phyloP scores from a whole-genome alignment of 192 early-diverging fungal species.

The Podila epicladia region DNA sequence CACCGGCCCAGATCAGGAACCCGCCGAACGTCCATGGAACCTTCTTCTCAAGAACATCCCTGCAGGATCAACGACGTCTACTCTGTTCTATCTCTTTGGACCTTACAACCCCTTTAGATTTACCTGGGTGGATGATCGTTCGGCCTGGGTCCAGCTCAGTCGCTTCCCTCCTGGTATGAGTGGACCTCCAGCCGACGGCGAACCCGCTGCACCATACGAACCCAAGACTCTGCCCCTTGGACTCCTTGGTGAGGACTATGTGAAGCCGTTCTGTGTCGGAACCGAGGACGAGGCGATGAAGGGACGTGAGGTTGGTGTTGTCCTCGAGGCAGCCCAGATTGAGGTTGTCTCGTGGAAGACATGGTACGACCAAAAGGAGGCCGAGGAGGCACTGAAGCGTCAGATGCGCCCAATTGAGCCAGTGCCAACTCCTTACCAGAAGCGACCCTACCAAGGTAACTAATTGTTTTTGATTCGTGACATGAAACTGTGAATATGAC shows the following conservation, averaged over 20 bases:
- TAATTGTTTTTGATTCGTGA: not conserved
- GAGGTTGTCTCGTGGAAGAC: conserved; percentile 47
- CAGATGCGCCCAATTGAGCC: not conserved
- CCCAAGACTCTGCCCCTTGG: conserved; percentile 37
- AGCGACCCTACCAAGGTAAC: not conserved
- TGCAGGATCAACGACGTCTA: conserved; percentile 47
- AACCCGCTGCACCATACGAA: conserved; percentile 5
- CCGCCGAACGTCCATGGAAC: conserved; percentile 53
- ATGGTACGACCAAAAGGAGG: conserved; percentile 44
- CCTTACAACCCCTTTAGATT: conserved; percentile 56
- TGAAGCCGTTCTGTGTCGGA: conserved; percentile 46
- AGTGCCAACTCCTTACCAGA: not conserved
- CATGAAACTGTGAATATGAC: too few species aligned
- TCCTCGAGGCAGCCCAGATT: conserved; percentile 51
- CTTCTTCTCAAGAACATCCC: conserved; percentile 68
- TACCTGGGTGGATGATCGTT: conserved; percentile 59
- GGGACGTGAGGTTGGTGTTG: conserved; percentile 44
- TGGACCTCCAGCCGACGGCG: not conserved
- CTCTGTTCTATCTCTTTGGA: conserved; percentile 59
- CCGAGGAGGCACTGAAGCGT: conserved; percentile 10
- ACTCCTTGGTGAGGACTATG: conserved; percentile 43
- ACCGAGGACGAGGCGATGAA: conserved; percentile 20
- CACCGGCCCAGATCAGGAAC: conserved; percentile 56
- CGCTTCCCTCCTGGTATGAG: conserved; percentile 3
- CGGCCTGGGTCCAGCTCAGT: conserved; percentile 64